Evolutionary conservation across 306 rosid genomes (phyloP).

Genomic region (Pueraria montana): DNA sequence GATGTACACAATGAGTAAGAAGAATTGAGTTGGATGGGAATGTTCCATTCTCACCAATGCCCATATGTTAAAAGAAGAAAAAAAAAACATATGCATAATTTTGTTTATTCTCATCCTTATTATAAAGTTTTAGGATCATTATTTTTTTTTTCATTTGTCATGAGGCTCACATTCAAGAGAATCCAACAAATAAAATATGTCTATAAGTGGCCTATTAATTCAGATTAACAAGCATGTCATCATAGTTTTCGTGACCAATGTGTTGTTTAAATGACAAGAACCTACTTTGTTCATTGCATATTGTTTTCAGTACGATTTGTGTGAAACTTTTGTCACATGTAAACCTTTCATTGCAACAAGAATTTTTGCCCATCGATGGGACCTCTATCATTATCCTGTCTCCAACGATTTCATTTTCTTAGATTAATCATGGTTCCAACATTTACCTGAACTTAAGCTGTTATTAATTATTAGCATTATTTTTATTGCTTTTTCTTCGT

Average conservation of each 20-base stretch:
- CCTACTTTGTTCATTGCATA: slow-evolving; percentile 30
- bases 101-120: not conserved
- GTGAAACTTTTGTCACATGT: slow-evolving; percentile 12
- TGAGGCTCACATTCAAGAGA: slow-evolving; percentile 1
- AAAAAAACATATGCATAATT: not conserved
- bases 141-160: not conserved
- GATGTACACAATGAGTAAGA: not conserved
- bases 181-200: slow-evolving; percentile 4
- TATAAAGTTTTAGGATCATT: not conserved
- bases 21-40: slow-evolving; percentile 24
- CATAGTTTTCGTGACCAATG: slow-evolving; percentile 3
- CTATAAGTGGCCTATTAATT: not conserved
- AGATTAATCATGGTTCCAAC: not conserved
- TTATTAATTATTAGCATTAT: not conserved
- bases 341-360: slow-evolving; percentile 18
- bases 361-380: slow-evolving; percentile 18
- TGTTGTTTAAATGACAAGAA: slow-evolving; percentile 22
- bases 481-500: not conserved
- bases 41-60: slow-evolving; percentile 4
- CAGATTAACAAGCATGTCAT: not conserved
- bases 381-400: slow-evolving; percentile 27
- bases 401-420: not conserved
- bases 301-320: slow-evolving; percentile 13
- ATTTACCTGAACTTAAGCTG: not conserved
- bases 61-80: not conserved